These are phyloP conservation scores for Crithidia bombi DNA, from an alignment of 208 protist genomes.

Conservation along the genomic window DNA sequence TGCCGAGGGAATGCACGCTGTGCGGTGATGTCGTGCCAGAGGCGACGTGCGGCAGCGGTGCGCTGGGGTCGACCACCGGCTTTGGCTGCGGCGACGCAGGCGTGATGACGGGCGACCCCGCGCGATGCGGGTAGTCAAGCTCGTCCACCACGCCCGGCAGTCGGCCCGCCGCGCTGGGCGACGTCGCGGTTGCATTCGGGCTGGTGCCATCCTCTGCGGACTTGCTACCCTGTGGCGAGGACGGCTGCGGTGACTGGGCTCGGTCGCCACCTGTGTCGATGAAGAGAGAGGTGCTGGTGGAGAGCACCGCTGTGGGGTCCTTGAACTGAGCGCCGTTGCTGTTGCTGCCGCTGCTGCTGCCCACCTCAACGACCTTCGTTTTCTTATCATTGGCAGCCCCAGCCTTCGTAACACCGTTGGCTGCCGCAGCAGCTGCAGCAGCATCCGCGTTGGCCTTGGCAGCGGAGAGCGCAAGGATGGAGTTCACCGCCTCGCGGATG, in stretches of 20 bases:
- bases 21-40: conserved; percentile 37
- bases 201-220: conserved; percentile 48
- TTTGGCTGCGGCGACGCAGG: conserved; percentile 37
- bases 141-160: conserved; percentile 79
- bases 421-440: conserved; percentile 1
- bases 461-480: conserved; percentile 33
- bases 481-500: conserved; percentile 57
- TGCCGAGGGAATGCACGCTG: conserved; percentile 36
- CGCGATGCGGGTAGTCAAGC: conserved; percentile 67
- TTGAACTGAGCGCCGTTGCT: conserved; percentile 22
- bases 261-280: neutral
- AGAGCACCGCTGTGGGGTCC: conserved; percentile 16
- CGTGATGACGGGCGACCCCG: conserved; percentile 46
- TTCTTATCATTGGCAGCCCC: conserved; percentile 15
- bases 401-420: neutral
- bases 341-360: conserved; percentile 15
- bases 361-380: conserved; percentile 1
- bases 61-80: conserved; percentile 73
- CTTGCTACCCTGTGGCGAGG: conserved; percentile 34
- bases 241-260: conserved; percentile 43
- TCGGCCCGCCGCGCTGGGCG: conserved; percentile 22
- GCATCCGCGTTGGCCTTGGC: conserved; percentile 27
- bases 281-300: conserved; percentile 17
- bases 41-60: conserved; percentile 58
- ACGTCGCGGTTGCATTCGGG: conserved; percentile 35